Evolutionary conservation across 2,329 filamentous ascomycete species (phyloP).

Genomic region (Claviceps citrina): DNA sequence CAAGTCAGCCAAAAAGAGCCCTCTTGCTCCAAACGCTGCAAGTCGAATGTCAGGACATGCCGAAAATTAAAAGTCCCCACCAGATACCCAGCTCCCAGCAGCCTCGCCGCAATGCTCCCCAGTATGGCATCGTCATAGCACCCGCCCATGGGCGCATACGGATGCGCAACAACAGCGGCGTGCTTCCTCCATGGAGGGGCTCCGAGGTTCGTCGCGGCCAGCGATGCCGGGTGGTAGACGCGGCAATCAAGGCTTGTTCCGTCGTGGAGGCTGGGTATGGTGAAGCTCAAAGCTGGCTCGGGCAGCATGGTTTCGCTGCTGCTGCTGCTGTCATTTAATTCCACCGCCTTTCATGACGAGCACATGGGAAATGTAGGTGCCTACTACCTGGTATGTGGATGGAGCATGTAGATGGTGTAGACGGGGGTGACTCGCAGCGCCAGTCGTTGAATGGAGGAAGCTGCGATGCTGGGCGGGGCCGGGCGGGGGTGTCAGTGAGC

Average conservation of each 20-base stretch:
- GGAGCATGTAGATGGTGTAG: too few relatives aligned
- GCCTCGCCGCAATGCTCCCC: slow-evolving; percentile 42
- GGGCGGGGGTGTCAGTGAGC: too few relatives aligned
- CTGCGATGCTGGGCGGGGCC: too few relatives aligned
- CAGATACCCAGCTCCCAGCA: slow-evolving; percentile 56
- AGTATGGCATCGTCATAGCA: slow-evolving; percentile 72
- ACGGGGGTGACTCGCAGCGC: too few relatives aligned
- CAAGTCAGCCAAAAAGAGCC: neutral
- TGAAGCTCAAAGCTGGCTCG: slow-evolving; percentile 48
- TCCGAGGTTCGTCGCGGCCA: slow-evolving; percentile 18
- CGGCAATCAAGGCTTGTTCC: slow-evolving; percentile 62
- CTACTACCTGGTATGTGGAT: too few relatives aligned
- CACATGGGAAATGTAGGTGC: too few relatives aligned
- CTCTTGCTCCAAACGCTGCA: neutral
- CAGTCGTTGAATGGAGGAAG: too few relatives aligned
- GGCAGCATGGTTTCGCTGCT: slow-evolving; percentile 33
- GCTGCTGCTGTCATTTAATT: neutral
- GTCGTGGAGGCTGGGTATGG: slow-evolving; percentile 74
- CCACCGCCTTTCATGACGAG: neutral
- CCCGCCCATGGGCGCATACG: slow-evolving; percentile 78
- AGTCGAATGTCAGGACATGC: slow-evolving; percentile 26
- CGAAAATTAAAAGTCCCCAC: slow-evolving; percentile 88
- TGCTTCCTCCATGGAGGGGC: slow-evolving; percentile 30
- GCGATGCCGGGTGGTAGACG: slow-evolving; percentile 54
- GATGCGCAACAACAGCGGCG: slow-evolving; percentile 63